Conservation (phyloP, 176 grass and related monocot genomes). For the Triticum aestivum region DNA sequence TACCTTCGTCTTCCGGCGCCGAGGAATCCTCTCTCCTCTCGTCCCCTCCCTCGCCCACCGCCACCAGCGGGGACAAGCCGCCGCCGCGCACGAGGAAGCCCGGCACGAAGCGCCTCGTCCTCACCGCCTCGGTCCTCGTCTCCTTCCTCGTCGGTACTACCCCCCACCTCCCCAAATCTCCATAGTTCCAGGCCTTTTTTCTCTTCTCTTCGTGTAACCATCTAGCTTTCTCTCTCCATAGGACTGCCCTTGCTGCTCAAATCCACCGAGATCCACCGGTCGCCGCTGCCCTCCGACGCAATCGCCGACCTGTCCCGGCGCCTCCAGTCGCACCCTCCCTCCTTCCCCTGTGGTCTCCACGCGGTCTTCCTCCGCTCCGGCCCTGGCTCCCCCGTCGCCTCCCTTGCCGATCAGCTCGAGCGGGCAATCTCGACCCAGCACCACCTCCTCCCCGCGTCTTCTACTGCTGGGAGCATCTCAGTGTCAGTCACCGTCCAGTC, state of each 20-base stretch:
- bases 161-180: neutral
- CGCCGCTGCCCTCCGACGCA: conserved; percentile 73
- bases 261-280: conserved; percentile 87
- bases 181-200: neutral
- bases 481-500: conserved; percentile 69
- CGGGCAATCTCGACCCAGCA: conserved; percentile 52
- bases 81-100: conserved; percentile 42
- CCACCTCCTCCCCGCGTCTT: neutral
- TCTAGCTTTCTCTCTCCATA: conserved; percentile 14
- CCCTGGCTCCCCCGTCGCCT: conserved; percentile 8
- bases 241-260: conserved; percentile 76
- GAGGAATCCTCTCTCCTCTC: neutral
- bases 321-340: conserved; percentile 54
- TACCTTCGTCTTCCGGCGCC: neutral
- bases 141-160: conserved; percentile 67
- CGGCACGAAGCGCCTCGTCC: conserved; percentile 66
- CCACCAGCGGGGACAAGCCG: neutral
- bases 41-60: neutral
- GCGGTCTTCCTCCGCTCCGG: conserved; percentile 54
- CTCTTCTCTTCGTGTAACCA: neutral
- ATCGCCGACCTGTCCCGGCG: conserved; percentile 63
- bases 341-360: conserved; percentile 58
- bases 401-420: conserved; percentile 37
- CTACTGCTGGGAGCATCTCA: conserved; percentile 35
- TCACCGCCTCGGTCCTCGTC: conserved; percentile 66